phyloP scores from a whole-genome alignment of 164 flowering plant genomes.

The Stephania yunnanensis region DNA sequence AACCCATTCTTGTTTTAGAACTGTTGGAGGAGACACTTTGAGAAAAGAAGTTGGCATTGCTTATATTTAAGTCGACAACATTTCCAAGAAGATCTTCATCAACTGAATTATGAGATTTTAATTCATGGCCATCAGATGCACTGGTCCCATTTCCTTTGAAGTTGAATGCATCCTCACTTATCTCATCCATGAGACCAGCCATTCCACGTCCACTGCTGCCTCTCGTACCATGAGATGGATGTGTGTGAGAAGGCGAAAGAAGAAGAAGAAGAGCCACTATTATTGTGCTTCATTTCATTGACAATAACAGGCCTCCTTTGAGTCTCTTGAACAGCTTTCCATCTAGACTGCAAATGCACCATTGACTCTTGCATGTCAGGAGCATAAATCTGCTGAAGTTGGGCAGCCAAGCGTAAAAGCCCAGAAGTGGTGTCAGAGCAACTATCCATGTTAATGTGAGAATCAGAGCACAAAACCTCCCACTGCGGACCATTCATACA shows the following conservation, averaged over 20 bases:
- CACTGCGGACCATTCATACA: slow-evolving; percentile 53
- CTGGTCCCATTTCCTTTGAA: slow-evolving; percentile 22
- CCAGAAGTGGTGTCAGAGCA: slow-evolving; percentile 80
- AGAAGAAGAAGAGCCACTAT: slow-evolving; percentile 19
- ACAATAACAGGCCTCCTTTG: slow-evolving; percentile 22
- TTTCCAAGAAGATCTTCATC: slow-evolving; percentile 32
- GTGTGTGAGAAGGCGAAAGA: slow-evolving; percentile 26
- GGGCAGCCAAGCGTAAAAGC: slow-evolving; percentile 57
- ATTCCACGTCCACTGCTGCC: slow-evolving; percentile 13
- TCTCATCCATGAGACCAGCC: slow-evolving; percentile 73
- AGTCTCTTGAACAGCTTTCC: slow-evolving; percentile 59
- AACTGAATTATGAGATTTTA: slow-evolving; percentile 19
- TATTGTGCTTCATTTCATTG: slow-evolving; percentile 16
- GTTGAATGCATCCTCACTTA: slow-evolving; percentile 80
- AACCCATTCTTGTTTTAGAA: slow-evolving; percentile 19
- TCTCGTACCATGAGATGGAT: slow-evolving; percentile 16
- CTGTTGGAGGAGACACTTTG: slow-evolving; percentile 19
- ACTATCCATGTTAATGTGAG: slow-evolving; percentile 60
- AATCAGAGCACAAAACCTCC: slow-evolving; percentile 71
- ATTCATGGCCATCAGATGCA: slow-evolving; percentile 24
- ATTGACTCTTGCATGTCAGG: slow-evolving; percentile 86
- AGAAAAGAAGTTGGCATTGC: slow-evolving; percentile 22
- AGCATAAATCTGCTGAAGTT: slow-evolving; percentile 81
- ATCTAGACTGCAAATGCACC: slow-evolving; percentile 79
- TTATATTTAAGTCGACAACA: slow-evolving; percentile 12